These are phyloP conservation scores for Teratosphaeria zuluensis DNA, from an alignment of 2,329 filamentous ascomycete species.

Conservation along the genomic window DNA sequence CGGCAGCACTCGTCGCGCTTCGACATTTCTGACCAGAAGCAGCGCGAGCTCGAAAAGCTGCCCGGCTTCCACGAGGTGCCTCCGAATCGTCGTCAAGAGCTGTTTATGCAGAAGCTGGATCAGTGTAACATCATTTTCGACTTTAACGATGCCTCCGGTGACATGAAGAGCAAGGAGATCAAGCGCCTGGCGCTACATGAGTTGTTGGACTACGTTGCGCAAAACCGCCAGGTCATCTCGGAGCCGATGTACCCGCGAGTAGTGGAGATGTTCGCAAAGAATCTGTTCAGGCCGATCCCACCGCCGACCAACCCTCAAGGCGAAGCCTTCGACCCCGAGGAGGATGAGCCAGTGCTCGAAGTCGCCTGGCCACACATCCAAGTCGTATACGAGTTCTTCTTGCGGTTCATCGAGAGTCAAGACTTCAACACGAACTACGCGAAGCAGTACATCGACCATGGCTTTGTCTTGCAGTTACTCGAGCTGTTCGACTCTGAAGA, in stretches of 20 bases:
- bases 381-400: constrained; percentile 98
- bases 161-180: constrained; percentile 99
- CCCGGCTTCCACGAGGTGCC: constrained; percentile 97
- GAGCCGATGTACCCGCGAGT: constrained; percentile 98
- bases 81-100: constrained; percentile 84
- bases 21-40: constrained; percentile 84
- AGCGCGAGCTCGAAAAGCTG: constrained; percentile 88
- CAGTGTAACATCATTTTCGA: constrained; percentile 99
- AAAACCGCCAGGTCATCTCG: constrained; percentile 96
- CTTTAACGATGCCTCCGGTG: constrained; percentile 94
- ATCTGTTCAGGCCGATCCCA: constrained; percentile 91
- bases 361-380: constrained; percentile 99
- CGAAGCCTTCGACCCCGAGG: constrained; percentile 95
- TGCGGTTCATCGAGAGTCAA: constrained; percentile 97
- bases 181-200: constrained; percentile 94
- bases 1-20: constrained; percentile 96
- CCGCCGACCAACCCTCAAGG: constrained; percentile 96
- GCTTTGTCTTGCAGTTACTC: constrained; percentile 89
- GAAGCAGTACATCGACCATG: constrained; percentile 97
- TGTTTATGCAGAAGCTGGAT: constrained; percentile 99
- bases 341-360: constrained; percentile 95
- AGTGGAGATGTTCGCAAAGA: constrained; percentile 99
- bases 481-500: constrained; percentile 98
- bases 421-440: constrained; percentile 99
- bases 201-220: constrained; percentile 93